Evolutionary conservation across 108 stramenopile genomes (phyloP).

Genomic region (Cyclostephanos tholiformis): DNA sequence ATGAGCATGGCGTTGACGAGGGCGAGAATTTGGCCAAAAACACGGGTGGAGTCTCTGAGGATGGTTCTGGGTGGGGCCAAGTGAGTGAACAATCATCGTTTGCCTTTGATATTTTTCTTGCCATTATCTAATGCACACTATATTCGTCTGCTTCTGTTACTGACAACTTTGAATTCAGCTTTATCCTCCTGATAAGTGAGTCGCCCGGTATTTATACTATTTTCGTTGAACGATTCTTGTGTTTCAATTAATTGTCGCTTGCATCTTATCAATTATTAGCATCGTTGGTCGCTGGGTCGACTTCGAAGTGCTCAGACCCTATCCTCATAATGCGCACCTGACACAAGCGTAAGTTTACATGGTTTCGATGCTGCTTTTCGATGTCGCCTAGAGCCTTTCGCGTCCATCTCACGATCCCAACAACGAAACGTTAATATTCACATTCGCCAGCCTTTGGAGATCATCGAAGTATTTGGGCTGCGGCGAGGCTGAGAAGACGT

Average conservation of each 20-base stretch:
- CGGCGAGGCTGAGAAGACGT: conserved; percentile 27
- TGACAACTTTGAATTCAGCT: conserved; percentile 8
- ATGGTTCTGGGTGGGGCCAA: conserved; percentile 26
- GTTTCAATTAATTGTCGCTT: neutral
- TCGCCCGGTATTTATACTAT: neutral
- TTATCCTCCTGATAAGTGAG: conserved; percentile 29
- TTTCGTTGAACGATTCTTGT: neutral
- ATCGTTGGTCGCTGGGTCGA: conserved; percentile 38
- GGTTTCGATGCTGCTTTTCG: neutral
- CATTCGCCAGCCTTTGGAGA: conserved; percentile 11
- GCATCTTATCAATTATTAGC: neutral
- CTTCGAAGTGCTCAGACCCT: conserved; percentile 19
- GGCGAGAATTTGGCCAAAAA: conserved; percentile 46
- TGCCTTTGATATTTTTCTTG: neutral
- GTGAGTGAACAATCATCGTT: conserved; percentile 1
- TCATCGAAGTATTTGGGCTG: conserved; percentile 33
- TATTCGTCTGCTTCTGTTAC: neutral
- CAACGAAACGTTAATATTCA: neutral
- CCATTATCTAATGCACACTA: neutral
- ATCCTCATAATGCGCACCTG: conserved; percentile 30
- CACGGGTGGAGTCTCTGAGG: conserved; percentile 13
- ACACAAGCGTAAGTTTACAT: conserved; percentile 23
- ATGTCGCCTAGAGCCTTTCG: neutral
- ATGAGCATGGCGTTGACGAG: conserved; percentile 29
- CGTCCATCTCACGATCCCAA: neutral